Conservation (phyloP, 208 protist genomes). For the Naegleria gruberi region DNA sequence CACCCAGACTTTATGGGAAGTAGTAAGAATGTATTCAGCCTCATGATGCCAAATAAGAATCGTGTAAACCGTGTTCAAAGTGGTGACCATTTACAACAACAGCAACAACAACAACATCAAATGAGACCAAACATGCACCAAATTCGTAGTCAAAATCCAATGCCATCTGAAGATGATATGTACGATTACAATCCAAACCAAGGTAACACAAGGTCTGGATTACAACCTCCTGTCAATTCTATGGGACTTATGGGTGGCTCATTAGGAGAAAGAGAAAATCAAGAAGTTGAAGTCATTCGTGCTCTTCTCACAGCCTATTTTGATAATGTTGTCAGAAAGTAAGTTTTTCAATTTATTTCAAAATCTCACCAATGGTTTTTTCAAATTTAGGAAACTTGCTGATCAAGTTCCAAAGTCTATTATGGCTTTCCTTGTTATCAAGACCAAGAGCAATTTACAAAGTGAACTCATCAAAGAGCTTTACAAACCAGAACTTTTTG, state of each 20-base stretch:
- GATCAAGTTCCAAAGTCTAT: constrained; percentile 90
- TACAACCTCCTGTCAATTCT: not conserved
- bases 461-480: constrained; percentile 80
- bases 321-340: constrained; percentile 56
- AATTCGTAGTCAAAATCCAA: not conserved
- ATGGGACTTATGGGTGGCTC: not conserved
- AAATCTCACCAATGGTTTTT: no score
- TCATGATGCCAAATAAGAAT: not conserved
- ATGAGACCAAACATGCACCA: not conserved
- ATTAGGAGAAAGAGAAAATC: not conserved
- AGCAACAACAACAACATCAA: constrained; percentile 25
- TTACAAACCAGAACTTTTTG: constrained; percentile 83
- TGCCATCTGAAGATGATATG: not conserved
- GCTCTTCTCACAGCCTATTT: constrained; percentile 54
- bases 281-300: constrained; percentile 36
- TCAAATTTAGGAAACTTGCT: no score
- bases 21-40: not conserved
- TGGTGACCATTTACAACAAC: constrained; percentile 12
- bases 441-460: constrained; percentile 76
- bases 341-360: no score
- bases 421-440: constrained; percentile 93
- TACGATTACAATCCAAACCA: not conserved
- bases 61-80: not conserved
- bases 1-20: constrained; percentile 63
- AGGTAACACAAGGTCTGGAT: no score